Evolutionary conservation across 2,329 filamentous ascomycete genomes (phyloP).

Genomic region (Aureobasidium sp.): DNA sequence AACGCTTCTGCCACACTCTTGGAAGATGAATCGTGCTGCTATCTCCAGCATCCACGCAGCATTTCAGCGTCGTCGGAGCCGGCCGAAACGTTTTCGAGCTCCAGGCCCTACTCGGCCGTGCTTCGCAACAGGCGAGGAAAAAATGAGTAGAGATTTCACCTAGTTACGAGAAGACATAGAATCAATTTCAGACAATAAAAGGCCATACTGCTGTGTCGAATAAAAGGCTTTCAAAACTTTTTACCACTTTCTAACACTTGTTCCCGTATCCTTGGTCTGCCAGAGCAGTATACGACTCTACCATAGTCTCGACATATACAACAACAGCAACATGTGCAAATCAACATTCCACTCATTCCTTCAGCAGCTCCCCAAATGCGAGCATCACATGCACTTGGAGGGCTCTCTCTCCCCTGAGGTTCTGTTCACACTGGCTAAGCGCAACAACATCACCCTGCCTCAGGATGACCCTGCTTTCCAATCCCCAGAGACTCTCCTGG

Average conservation of each 20-base stretch:
- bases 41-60: not conserved
- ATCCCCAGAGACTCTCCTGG: constrained; percentile 51
- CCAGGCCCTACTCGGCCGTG: constrained; percentile 11
- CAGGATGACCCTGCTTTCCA: constrained; percentile 55
- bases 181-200: constrained; percentile 2
- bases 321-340: constrained; percentile 38
- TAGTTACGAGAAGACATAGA: not conserved
- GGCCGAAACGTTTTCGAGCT: constrained; percentile 5
- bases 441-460: constrained; percentile 57
- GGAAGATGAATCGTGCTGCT: not conserved
- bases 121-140: constrained; percentile 9
- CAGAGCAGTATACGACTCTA: not conserved
- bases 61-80: constrained; percentile 1
- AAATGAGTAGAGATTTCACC: constrained; percentile 2
- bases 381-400: constrained; percentile 76
- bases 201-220: not conserved
- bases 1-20: not conserved
- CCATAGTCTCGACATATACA: not conserved
- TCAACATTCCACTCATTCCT: constrained; percentile 53
- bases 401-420: constrained; percentile 64
- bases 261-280: not conserved
- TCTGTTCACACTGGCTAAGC: constrained; percentile 61
- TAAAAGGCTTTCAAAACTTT: constrained; percentile 3
- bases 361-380: constrained; percentile 64
- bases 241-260: not conserved